phyloP scores from a whole-genome alignment of 306 rosid genomes.

The Vigna hirtella region DNA sequence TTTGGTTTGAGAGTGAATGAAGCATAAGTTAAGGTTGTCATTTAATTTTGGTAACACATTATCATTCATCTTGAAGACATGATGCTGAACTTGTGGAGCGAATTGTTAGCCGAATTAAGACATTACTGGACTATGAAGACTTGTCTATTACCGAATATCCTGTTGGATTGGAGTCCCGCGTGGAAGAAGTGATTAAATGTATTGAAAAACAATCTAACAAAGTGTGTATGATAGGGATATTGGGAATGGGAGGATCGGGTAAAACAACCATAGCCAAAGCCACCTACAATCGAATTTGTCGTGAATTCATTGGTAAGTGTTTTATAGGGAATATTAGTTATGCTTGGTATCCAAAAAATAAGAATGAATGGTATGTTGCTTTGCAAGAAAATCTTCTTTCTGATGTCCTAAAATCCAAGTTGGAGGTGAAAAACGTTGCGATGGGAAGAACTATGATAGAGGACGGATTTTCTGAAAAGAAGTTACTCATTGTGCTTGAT shows the following conservation, averaged over 20 bases:
- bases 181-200: too few relatives aligned
- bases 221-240: neutral
- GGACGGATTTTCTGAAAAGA: rapidly evolving
- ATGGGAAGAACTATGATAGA: neutral
- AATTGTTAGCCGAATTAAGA: too few relatives aligned
- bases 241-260: constrained; percentile 39
- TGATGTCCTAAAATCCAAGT: neutral
- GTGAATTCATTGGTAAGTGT: neutral
- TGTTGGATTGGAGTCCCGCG: too few relatives aligned
- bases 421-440: neutral
- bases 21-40: too few relatives aligned
- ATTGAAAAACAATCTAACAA: too few relatives aligned
- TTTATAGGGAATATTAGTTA: neutral
- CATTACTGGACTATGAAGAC: too few relatives aligned
- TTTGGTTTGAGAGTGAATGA: too few relatives aligned
- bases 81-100: too few relatives aligned
- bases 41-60: too few relatives aligned
- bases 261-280: constrained; percentile 17
- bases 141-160: too few relatives aligned
- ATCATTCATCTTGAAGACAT: too few relatives aligned
- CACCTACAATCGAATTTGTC: neutral
- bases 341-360: neutral
- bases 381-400: neutral
- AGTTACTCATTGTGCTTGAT: neutral
- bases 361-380: neutral